phyloP scores from a whole-genome alignment of 805 yeast species.

The Myxozyma geophila region DNA sequence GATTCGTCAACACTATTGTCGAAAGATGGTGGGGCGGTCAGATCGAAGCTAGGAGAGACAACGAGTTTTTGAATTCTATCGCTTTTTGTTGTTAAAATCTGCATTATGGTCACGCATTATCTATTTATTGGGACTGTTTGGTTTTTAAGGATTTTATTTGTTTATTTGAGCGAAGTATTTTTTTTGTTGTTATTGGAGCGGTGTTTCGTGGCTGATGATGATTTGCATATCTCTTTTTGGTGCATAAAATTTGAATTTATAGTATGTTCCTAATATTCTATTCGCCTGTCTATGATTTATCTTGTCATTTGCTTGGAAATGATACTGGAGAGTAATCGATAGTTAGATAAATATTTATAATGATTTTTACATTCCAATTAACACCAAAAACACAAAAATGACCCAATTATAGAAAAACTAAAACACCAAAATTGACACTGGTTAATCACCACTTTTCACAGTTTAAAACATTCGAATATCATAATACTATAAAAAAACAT shows the following conservation, averaged over 20 bases:
- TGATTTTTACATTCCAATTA: too few relatives aligned
- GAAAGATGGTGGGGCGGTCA: slow-evolving; percentile 55
- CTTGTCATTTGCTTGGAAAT: background rate
- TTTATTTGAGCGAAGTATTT: background rate
- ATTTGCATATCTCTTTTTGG: background rate
- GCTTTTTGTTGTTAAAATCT: slow-evolving; percentile 41
- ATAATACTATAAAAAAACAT: slow-evolving; percentile 19
- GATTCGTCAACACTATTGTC: slow-evolving; percentile 52
- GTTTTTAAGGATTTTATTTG: background rate
- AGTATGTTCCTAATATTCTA: too few relatives aligned
- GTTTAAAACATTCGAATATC: slow-evolving; percentile 31
- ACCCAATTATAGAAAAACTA: background rate
- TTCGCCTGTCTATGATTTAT: too few relatives aligned
- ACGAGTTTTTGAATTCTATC: slow-evolving; percentile 40
- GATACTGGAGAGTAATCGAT: background rate
- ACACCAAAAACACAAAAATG: background rate
- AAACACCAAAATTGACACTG: background rate
- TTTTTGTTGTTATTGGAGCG: background rate
- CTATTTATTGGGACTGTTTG: background rate
- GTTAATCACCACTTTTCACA: background rate
- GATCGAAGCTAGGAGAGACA: slow-evolving; percentile 44
- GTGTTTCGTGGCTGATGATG: background rate
- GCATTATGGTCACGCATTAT: too few relatives aligned
- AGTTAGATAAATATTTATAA: too few relatives aligned
- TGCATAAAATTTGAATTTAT: background rate